A percentile compares a stretch with the other conserved stretches of the same genome.
These are phyloP conservation scores for Colletotrichum eleusines DNA, from an alignment of 2,329 filamentous ascomycete species.

Conservation along the genomic window DNA sequence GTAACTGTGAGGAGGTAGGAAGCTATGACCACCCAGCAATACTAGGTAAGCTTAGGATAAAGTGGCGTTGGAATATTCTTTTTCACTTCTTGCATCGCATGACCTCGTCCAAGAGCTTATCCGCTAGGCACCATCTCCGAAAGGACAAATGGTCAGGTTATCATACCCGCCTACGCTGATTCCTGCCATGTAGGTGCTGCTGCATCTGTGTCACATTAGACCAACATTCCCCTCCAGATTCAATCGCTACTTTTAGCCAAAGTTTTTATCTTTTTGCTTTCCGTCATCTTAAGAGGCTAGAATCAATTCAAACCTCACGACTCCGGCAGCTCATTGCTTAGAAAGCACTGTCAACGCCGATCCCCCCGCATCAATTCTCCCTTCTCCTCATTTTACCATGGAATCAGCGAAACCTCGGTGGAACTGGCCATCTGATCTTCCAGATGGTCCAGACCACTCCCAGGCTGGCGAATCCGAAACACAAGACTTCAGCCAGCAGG, in stretches of 20 bases:
- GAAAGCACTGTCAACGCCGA: not conserved
- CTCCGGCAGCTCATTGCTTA: not conserved
- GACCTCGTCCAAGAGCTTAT: constrained; percentile 6
- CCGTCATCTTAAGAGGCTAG: not conserved
- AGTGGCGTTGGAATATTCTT: constrained; percentile 42
- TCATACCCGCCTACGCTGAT: not conserved
- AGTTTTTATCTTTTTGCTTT: constrained; percentile 1
- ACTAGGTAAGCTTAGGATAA: constrained; percentile 29
- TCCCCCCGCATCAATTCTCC: not conserved
- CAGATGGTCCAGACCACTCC: constrained; percentile 4
- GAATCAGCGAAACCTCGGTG: constrained; percentile 31
- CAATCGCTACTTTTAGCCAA: not conserved
- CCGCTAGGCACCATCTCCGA: constrained; percentile 18
- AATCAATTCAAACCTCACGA: not conserved
- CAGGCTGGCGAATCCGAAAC: constrained; percentile 19
- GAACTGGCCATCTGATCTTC: constrained; percentile 34
- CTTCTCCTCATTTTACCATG: constrained; percentile 3
- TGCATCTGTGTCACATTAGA: constrained; percentile 16
- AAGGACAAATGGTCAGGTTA: constrained; percentile 33
- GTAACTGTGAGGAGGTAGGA: not conserved
- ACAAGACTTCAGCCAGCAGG: not conserved
- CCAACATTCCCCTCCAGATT: constrained; percentile 17
- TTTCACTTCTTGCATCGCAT: not conserved
- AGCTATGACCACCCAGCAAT: constrained; percentile 36
- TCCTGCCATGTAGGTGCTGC: constrained; percentile 39